Evolutionary conservation across 371 early-diverging fungal genomes (phyloP), one percentile per base, ranked within the genome.

Genomic region (Catenaria anguillulae): DNA sequence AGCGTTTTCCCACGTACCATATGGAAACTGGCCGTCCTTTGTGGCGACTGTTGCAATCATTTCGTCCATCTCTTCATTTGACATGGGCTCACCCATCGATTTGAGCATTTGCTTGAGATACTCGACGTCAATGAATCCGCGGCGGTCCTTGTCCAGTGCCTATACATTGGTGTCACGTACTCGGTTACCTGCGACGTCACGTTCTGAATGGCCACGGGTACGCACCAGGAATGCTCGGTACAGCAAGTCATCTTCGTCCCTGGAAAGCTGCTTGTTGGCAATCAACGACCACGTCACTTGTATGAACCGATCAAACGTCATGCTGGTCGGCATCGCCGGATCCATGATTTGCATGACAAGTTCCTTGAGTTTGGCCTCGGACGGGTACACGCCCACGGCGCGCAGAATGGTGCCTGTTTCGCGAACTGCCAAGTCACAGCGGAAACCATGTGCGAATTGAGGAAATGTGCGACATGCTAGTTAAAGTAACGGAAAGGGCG

Each of bases 291-390:
- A 50, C 29, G 52, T 19, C 8, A 50, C 52, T 15, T 19, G 26
- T 4, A 29, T 29, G 31, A 50, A 50, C 52, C 31, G 52, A 8
- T 24, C 52, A 17, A 50, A 19, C 15, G 31, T 50, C 52, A 50
- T 50, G 52, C 13, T 29, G 26, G 52, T 50, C 52, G 52, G 52
- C 52, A 29, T 26, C 29, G 29, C 29, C 52, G 52, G 29, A 23
- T 50, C 52, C 33, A 50, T 26, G 2, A 50, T 50, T 8, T 8
- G 15, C 29, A 50, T 24, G 52, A 50, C 19, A 1, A 50, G 26
- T 1, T 50, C 52, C 52, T 50, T 50, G 33, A 50, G 52, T 19
- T 50, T 50, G 29, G 52, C 52, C 31, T 50, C 52, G 52, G 52
- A 15, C 52, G 52, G 52, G 31, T 50, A 50, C 15, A 50, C 52